Evolutionary conservation across 2,329 filamentous ascomycete species (phyloP).

Genomic region (Didymella segeticola): DNA sequence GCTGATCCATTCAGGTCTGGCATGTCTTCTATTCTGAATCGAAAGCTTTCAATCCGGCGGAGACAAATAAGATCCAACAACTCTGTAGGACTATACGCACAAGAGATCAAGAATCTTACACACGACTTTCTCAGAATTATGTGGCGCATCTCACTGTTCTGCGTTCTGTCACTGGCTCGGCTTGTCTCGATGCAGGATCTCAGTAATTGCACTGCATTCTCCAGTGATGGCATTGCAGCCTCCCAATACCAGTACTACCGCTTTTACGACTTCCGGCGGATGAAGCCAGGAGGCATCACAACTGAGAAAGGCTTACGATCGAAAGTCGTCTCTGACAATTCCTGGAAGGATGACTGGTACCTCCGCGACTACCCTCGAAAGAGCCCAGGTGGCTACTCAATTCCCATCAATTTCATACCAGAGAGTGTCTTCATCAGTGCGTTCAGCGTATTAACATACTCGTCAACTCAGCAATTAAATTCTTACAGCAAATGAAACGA

Average conservation of each 20-base stretch:
- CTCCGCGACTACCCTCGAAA: background rate
- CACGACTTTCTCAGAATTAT: no score
- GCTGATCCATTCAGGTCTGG: no score
- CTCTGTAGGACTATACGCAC: no score
- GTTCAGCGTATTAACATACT: no score
- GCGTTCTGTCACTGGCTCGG: background rate
- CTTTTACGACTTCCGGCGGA: constrained; percentile 24
- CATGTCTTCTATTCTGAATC: no score
- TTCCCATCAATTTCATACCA: background rate
- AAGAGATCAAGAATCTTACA: no score
- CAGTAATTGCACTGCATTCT: constrained; percentile 24
- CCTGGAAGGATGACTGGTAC: background rate
- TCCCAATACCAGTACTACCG: constrained; percentile 21
- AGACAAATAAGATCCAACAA: no score
- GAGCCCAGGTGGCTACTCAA: background rate
- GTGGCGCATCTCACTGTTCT: background rate
- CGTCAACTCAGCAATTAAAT: background rate
- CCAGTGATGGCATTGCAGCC: constrained; percentile 16
- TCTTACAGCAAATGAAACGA: background rate
- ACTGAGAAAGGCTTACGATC: background rate
- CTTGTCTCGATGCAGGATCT: constrained; percentile 16
- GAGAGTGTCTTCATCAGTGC: background rate
- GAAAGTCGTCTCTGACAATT: background rate
- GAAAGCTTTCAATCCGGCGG: no score
- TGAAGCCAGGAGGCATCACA: background rate